Base-by-base conservation (phyloP, 2,329 filamentous ascomycete species). In the Calonectria leucothoes region DNA sequence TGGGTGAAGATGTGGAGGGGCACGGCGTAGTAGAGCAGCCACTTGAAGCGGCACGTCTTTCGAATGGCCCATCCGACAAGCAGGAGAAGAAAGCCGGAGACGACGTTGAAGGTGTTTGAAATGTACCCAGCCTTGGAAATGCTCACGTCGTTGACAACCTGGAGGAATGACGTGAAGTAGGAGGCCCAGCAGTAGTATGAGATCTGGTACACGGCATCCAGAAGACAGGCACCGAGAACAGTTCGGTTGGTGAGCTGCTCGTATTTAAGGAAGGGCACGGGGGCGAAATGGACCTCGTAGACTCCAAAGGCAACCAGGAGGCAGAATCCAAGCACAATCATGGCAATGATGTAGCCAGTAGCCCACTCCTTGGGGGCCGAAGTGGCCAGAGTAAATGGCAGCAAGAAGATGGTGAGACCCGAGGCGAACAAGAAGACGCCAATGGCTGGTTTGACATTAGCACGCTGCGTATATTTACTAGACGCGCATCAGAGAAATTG, bases 351-450 rank as follows among this genome's bases (percentile, higher is more conserved):
- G 61, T 86, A 84, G 45, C 83, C 83, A 12, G 87, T 88, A 33
- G 81, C 79, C 89, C 88, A 91, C 2, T 85, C 86, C 49, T 87
- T 79, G 35, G 84, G 78, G 5, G 80, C 75, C 29, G 86, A 85
- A 23, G 71, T 74, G 14, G 79, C 79, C 17, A 94, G 84, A 3
- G 87, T 92, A 81, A 94, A 90, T 0, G 92, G 92, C 1, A 94
- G 86, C 20, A 91, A 84, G 35, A 92, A 85, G 67, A 91, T 84
- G 51, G 86, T 86, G 65, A 89, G 87, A 8, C 88, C 86, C 3
- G 85, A 86, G 31, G 89, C 88, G 72, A 91, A 83, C 48, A 92
- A 81, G 35, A 91, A 79, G 61, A 90, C 84, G 7, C 90, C 90
- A 2, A 89, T 52, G 23, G 68, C 80, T 61, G n/a, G 27, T 3